A percentile compares a stretch with the other conserved stretches of the same genome.
These are phyloP conservation scores for Aspergillus olivimuriae DNA, from an alignment of 495 filamentous ascomycete species.

Conservation along the genomic window DNA sequence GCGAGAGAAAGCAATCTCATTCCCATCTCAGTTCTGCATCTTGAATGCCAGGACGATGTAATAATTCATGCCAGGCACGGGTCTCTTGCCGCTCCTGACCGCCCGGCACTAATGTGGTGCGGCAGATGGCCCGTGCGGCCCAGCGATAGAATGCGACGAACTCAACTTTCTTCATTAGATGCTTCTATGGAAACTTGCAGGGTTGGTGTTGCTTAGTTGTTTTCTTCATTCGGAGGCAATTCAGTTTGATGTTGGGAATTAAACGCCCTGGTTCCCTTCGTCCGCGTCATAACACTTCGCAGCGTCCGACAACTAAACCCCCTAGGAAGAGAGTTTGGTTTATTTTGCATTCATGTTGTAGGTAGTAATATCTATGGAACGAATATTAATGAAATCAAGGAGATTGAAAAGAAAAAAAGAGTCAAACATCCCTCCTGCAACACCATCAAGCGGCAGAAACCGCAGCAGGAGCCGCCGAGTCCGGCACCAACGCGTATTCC, in stretches of 20 bases:
- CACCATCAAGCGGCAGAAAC: constrained; percentile 32
- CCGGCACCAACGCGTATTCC: constrained; percentile 87
- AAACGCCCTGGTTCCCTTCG: no score
- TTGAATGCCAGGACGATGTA: constrained; percentile 13
- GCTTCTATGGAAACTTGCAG: no score
- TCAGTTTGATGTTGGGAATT: no score
- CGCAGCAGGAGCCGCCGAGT: constrained; percentile 32
- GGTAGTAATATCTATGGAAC: constrained; percentile 20
- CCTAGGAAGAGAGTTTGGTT: not conserved
- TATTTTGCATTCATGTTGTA: constrained; percentile 12
- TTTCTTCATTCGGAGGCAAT: no score
- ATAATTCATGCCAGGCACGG: constrained; percentile 25
- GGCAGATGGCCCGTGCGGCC: constrained; percentile 24
- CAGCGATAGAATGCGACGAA: no score
- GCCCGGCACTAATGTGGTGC: constrained; percentile 24
- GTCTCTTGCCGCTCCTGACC: constrained; percentile 28
- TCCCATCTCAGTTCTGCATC: not conserved
- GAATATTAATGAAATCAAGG: constrained; percentile 19
- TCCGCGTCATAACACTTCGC: no score
- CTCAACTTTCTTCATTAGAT: no score
- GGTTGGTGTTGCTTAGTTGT: no score
- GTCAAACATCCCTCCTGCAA: constrained; percentile 18
- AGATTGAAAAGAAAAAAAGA: constrained; percentile 12
- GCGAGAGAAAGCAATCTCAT: constrained; percentile 10
- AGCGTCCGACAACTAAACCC: not conserved